Evolutionary conservation across 768 basidiomycete species (phyloP).

Genomic region (Pholiota microspora): DNA sequence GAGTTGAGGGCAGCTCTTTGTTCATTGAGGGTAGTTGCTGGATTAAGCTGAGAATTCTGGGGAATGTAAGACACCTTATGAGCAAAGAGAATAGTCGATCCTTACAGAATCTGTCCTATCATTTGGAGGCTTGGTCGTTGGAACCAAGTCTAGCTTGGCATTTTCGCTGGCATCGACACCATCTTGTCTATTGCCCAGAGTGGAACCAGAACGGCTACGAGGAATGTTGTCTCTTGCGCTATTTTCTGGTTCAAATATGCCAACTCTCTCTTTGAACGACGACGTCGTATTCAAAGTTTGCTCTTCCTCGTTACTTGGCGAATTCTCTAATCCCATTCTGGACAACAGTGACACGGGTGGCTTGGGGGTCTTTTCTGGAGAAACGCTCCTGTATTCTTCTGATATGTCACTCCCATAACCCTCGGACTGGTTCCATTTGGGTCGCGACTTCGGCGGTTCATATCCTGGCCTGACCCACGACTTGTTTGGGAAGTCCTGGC

Average conservation of each 20-base stretch:
- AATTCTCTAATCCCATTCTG: conserved; percentile 3
- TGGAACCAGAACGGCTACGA: no score
- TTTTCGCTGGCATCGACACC: no score
- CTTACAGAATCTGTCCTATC: no score
- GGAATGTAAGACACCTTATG: no score
- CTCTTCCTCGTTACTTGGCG: background rate
- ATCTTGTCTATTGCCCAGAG: no score
- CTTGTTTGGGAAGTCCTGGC: conserved; percentile 13
- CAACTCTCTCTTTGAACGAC: background rate
- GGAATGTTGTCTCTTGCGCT: background rate
- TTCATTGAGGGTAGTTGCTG: no score
- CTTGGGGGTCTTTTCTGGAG: background rate
- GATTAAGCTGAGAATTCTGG: no score
- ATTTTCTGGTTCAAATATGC: background rate
- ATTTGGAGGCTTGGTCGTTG: no score
- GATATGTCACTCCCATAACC: conserved; percentile 9
- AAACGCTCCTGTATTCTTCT: conserved; percentile 6
- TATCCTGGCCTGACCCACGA: conserved; percentile 21
- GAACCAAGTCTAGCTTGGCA: no score
- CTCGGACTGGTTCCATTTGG: background rate
- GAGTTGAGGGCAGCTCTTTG: no score
- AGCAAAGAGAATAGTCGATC: no score
- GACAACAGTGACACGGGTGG: conserved; percentile 1
- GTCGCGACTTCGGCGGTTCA: background rate
- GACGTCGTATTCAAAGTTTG: background rate